Base-by-base conservation (phyloP, 345 rosid genomes). In the Salix viminalis region DNA sequence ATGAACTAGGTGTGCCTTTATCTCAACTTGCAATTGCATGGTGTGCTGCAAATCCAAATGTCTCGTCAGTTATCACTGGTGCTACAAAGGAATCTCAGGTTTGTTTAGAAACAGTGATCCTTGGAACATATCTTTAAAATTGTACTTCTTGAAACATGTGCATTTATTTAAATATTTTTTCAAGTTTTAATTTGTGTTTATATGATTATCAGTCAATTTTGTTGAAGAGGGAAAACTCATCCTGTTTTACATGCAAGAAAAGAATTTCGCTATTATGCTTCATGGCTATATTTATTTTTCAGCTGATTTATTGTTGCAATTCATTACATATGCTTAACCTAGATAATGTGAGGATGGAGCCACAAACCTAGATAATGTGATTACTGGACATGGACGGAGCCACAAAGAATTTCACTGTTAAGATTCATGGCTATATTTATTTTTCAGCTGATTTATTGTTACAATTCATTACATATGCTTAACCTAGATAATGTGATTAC, bases 11-110 rank as follows among this genome's bases (percentile, higher is more conserved):
- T 67, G 98, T 93, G 42, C 87, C 98, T 23, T 84, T 92, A 70
- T 90, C 99, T 85, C 99, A 96, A 84, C 97, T 96, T 75, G 91
- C 98, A 14, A 92, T 96, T 80, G 99, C 98, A 5, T 96, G 99
- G 99, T 96, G 98, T 85, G 99, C 99, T 77, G 84, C 92, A 62
- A 96, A 96, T 83, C 98, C 97, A 69, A 93, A 93, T 72, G 98
- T 96, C 28, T 93, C 99, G 60, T 92, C 99, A 1, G 97, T 96
- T 37, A 91, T 93, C 70, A 93, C 99, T 2, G 97, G 98, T 83
- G 98, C 99, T 72, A 96, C 99, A 42, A 96, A 91, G 84, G 98
- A 96, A 76, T 89, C 93, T 73, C 99, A 96, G 98, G 97, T 96
- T 54, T 67, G 90, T 79, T 77, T 61, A 4, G 30, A 46, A 65